Base-by-base conservation (phyloP, 805 yeast species). In the Cyberlindnera americana region DNA sequence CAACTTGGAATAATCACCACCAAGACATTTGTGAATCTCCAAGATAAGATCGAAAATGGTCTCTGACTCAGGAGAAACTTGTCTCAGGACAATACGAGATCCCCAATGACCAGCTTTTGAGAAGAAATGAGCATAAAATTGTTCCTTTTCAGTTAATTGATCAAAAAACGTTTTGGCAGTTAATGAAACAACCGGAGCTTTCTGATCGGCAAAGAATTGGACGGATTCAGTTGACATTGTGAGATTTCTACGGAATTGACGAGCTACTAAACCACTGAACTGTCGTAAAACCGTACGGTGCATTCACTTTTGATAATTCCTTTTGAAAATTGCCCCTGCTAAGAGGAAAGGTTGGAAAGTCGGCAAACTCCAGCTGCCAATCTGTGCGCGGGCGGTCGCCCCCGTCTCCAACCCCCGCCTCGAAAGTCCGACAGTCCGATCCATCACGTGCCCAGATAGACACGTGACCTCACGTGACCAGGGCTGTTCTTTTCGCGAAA, bases 61-160 rank as follows among this genome's bases (percentile, higher is more conserved):
- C 60, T 88, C 95, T 44, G 88, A 76, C 54, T 88, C 95, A 17
- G 83, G 83, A 10, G 90, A 81, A 6, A 88, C 95, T 29, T 88
- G 87, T 54, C 95, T 72, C 44, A 86, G 66, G 2, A 84, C 86
- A 6, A 81, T 85, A 47, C 93, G 70, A 10, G 93, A 73, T 27
- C 96, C 96, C 64, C 77, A 78, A 59, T 85, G 95, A 31, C 89
- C 78, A 3, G 95, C 96, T 54, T 81, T 77, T 28, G 90, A 78
- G 62, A 88, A 76, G 59, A 78, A 79, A 64, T 88, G 95, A 16
- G 96, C 95, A 56, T 88, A 88, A 41, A 72, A 69, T 57, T 84
- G 75, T 47, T 81, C 81, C 28, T 67, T 61, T 7, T 66, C 61
- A 13, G 83, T 70, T 53, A 88, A 69, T 33, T 76, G 76, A 14